Evolutionary conservation across 192 early-diverging fungal genomes (phyloP).

Genomic region (Diversispora epigaea): DNA sequence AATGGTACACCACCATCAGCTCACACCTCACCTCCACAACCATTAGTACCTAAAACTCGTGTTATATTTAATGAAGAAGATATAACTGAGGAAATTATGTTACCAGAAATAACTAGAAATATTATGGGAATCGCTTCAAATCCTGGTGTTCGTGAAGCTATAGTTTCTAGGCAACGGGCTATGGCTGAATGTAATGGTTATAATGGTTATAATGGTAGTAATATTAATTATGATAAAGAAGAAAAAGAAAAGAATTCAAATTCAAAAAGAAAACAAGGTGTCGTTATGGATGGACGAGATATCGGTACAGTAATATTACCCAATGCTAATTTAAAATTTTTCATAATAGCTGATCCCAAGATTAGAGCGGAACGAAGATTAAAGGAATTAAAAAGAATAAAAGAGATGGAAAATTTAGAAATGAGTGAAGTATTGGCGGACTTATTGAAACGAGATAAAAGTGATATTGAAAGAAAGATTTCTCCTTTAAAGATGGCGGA

Average conservation of each 20-base stretch:
- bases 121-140: constrained; percentile 64
- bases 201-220: no score
- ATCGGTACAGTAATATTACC: constrained; percentile 77
- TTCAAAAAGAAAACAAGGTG: constrained; percentile 38
- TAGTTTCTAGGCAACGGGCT: constrained; percentile 54
- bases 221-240: neutral
- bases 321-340: constrained; percentile 75
- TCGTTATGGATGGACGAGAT: constrained; percentile 86
- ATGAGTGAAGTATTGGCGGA: constrained; percentile 40
- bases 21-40: neutral
- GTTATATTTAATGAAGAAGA: constrained; percentile 59
- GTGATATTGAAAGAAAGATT: constrained; percentile 61
- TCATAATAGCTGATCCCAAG: constrained; percentile 62
- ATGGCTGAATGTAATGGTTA: constrained; percentile 40
- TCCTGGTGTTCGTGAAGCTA: constrained; percentile 50
- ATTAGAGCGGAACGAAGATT: constrained; percentile 69
- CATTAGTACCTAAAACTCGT: constrained; percentile 29
- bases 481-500: constrained; percentile 70
- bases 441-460: constrained; percentile 64
- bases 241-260: neutral
- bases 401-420: constrained; percentile 27
- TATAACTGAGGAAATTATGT: constrained; percentile 63
- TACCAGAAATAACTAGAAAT: constrained; percentile 51
- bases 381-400: constrained; percentile 47
- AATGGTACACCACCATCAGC: neutral